These are phyloP conservation scores for Penicillium turbatum DNA, from an alignment of 495 filamentous ascomycete genomes.

Conservation along the genomic window DNA sequence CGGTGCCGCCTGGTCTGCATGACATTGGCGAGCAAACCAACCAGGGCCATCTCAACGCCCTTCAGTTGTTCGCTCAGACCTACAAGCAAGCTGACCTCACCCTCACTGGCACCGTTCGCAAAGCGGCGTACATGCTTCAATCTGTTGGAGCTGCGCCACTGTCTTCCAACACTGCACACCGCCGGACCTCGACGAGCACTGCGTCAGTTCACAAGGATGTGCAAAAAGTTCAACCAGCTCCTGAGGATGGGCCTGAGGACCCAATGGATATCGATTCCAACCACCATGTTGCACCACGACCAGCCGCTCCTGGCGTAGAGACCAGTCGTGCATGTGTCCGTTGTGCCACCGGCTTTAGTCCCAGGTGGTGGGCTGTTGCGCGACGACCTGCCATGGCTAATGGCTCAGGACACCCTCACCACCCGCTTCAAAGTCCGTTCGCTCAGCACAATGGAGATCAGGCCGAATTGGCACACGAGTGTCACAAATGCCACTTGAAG, in stretches of 20 bases:
- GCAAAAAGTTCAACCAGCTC: slow-evolving; percentile 24
- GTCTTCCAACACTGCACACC: slow-evolving; percentile 22
- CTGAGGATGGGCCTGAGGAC: slow-evolving; percentile 31
- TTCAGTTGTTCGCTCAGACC: slow-evolving; percentile 79
- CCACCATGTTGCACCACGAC: slow-evolving; percentile 19
- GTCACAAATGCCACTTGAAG: slow-evolving; percentile 52
- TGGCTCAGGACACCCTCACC: slow-evolving; percentile 27
- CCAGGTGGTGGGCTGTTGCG: slow-evolving; percentile 42
- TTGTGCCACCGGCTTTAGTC: slow-evolving; percentile 39
- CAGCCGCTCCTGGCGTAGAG: slow-evolving; percentile 11
- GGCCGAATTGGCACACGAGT: slow-evolving; percentile 34
- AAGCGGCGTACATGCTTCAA: slow-evolving; percentile 65
- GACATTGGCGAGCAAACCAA: slow-evolving; percentile 68
- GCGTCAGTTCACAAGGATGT: slow-evolving; percentile 25
- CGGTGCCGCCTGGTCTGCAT: slow-evolving; percentile 65
- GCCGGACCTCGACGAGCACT: slow-evolving; percentile 39
- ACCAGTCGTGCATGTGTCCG: slow-evolving; percentile 34
- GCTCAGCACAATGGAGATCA: slow-evolving; percentile 32
- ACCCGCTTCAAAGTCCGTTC: slow-evolving; percentile 22
- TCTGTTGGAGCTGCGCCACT: slow-evolving; percentile 37
- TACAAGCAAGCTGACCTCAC: slow-evolving; percentile 94
- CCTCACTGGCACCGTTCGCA: slow-evolving; percentile 85
- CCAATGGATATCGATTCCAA: slow-evolving; percentile 37
- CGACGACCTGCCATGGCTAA: slow-evolving; percentile 31
- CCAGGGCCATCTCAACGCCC: slow-evolving; percentile 56